Base-by-base conservation (phyloP, 192 early-diverging fungal species). In the Linnemannia hyalina region DNA sequence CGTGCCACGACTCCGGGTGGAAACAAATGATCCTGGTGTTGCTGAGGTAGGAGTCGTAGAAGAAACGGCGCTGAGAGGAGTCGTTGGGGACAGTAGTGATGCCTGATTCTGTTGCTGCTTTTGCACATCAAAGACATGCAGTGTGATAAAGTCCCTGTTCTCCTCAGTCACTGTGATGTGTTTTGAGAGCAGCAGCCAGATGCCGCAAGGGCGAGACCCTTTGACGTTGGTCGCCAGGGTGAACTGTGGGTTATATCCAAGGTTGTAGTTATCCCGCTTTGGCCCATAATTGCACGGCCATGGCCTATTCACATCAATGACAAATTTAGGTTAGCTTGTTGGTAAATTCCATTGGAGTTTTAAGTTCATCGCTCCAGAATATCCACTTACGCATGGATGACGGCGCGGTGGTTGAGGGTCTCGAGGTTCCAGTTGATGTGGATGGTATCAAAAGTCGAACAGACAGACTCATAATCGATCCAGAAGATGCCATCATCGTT, bases 341-440 rank as follows among this genome's bases (percentile, higher is more conserved):
- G 55, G 52, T 6, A 60, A n/a, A 40, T 26, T 3, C 8, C 8
- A 32, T 3, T 32, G 32, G 60, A 4, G 60, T 9, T n/a, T 6
- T 4, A 22, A 26, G n/a, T 0, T 54, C 81, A n/a, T 40, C 13
- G 38, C 15, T 3, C 23, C 16, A 11, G n/a, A 26, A 73, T 26
- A 6, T 54, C 22, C 3, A 91, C 93, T 91, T 87, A 96, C 94
- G 93, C 93, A 76, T 97, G 97, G 47, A 95, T 81, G 15, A 92
- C 93, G 74, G 92, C 90, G 42, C 92, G 88, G 83, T 96, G 88
- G 13, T 82, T 84, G 76, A 97, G 96, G 54, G 95, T 77, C 44
- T 90, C 92, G 9, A 97, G 95, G 90, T 97, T 96, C 97, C 95
- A 97, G 82, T 97, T 98, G 35, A 98, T 85, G 80, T 99, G 97